Percentiles rank a stretch among this genome's conserved stretches.
Conservation (phyloP, 2,329 filamentous ascomycete genomes). For the Beauveria caledonica region DNA sequence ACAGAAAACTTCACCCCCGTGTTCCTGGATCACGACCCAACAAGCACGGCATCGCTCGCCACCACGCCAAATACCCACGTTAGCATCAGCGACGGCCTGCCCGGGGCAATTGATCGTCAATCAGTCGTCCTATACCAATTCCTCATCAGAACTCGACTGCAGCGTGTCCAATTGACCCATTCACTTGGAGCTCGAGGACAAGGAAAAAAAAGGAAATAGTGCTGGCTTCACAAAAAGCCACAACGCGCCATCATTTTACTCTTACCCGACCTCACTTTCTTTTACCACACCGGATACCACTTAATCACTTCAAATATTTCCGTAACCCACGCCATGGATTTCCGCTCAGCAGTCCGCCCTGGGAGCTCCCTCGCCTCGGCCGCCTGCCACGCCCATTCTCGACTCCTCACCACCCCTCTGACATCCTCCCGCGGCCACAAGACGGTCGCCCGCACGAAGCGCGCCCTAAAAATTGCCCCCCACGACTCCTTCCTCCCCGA, state of each 20-base stretch:
- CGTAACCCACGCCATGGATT: conserved; percentile 23
- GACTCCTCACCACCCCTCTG: conserved; percentile 18
- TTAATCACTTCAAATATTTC: no score
- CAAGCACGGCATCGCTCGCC: background rate
- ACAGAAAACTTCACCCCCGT: conserved; percentile 12
- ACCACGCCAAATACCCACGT: background rate
- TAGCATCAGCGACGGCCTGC: background rate
- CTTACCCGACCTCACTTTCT: no score
- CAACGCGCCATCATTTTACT: no score
- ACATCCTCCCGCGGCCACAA: conserved; percentile 36
- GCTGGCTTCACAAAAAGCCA: background rate
- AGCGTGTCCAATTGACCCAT: conserved; percentile 9
- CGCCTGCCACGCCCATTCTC: background rate
- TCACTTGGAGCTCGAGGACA: conserved; percentile 8
- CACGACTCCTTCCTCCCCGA: conserved; percentile 50
- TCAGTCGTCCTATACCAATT: background rate
- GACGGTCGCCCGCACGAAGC: conserved; percentile 46
- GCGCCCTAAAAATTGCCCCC: conserved; percentile 49
- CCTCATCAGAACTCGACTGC: background rate
- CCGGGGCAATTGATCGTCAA: background rate
- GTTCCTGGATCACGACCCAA: conserved; percentile 1
- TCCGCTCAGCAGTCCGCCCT: conserved; percentile 28
- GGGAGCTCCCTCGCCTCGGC: conserved; percentile 22
- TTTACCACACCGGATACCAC: no score
- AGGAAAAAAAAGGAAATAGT: background rate